Conservation (phyloP, 2,329 filamentous ascomycete genomes). For the Macrophomina tecta region DNA sequence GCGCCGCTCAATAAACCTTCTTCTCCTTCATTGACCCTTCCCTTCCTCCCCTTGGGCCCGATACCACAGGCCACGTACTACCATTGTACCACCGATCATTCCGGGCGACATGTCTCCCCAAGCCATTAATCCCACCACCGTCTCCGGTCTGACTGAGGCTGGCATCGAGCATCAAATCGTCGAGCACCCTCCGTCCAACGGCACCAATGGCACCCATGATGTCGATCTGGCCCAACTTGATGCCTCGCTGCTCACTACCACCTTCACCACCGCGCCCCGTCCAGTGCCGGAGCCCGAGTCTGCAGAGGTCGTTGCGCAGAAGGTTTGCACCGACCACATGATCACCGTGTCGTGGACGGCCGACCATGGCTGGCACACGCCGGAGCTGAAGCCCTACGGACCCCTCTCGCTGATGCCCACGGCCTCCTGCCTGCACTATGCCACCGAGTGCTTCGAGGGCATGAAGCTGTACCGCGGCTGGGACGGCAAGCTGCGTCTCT, state of each 20-base stretch:
- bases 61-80: background rate
- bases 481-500: constrained; percentile 76
- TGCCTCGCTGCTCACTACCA: constrained; percentile 50
- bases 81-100: background rate
- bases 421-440: constrained; percentile 83
- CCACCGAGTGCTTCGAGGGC: constrained; percentile 90
- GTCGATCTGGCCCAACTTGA: constrained; percentile 47
- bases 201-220: constrained; percentile 31
- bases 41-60: background rate
- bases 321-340: constrained; percentile 83
- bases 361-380: constrained; percentile 72
- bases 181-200: constrained; percentile 27
- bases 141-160: constrained; percentile 41
- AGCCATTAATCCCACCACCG: constrained; percentile 35
- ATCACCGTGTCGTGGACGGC: constrained; percentile 73
- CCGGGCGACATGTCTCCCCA: constrained; percentile 4
- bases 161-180: constrained; percentile 39
- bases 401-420: constrained; percentile 80
- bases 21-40: background rate
- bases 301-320: constrained; percentile 47
- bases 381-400: constrained; percentile 77
- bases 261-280: constrained; percentile 49
- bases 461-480: constrained; percentile 73
- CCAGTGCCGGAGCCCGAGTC: constrained; percentile 49
- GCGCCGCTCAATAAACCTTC: background rate